A percentile compares a stretch with the other conserved stretches of the same genome.
Conservation (phyloP, 148 eudicot species). For the Diospyros kaki region DNA sequence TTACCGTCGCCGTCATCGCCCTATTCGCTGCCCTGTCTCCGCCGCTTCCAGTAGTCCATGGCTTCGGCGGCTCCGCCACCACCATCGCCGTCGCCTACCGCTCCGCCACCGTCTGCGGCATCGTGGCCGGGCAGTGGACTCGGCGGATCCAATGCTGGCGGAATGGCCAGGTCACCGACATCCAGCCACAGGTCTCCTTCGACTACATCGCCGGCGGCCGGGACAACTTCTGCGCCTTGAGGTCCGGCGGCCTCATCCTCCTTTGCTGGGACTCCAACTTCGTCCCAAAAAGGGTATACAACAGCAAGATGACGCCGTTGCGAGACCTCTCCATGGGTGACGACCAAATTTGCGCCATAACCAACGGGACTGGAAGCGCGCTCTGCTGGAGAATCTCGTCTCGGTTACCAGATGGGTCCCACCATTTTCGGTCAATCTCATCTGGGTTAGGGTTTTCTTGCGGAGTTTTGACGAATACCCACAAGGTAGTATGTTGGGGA, state of each 20-base stretch:
- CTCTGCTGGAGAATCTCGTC: constrained; percentile 19
- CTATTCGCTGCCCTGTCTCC: constrained; percentile 14
- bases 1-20: constrained; percentile 14
- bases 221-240: constrained; percentile 59
- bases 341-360: constrained; percentile 13
- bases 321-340: constrained; percentile 50
- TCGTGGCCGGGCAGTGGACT: constrained; percentile 38
- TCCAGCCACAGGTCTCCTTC: constrained; percentile 51
- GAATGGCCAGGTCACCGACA: neutral
- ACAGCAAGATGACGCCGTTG: constrained; percentile 18
- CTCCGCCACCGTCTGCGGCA: constrained; percentile 59
- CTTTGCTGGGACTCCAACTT: constrained; percentile 66
- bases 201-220: constrained; percentile 65
- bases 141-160: constrained; percentile 54
- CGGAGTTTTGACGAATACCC: constrained; percentile 37
- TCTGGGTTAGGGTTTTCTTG: constrained; percentile 78
- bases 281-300: constrained; percentile 58
- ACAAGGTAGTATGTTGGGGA: constrained; percentile 73
- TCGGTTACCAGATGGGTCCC: neutral
- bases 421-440: constrained; percentile 43
- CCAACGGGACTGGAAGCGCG: neutral
- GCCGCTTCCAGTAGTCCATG: constrained; percentile 10
- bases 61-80: constrained; percentile 48
- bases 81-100: constrained; percentile 44
- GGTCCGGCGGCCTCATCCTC: constrained; percentile 58